These are phyloP conservation scores for Mortierella sp. DNA, from an alignment of 371 early-diverging fungal species.

Conservation along the genomic window DNA sequence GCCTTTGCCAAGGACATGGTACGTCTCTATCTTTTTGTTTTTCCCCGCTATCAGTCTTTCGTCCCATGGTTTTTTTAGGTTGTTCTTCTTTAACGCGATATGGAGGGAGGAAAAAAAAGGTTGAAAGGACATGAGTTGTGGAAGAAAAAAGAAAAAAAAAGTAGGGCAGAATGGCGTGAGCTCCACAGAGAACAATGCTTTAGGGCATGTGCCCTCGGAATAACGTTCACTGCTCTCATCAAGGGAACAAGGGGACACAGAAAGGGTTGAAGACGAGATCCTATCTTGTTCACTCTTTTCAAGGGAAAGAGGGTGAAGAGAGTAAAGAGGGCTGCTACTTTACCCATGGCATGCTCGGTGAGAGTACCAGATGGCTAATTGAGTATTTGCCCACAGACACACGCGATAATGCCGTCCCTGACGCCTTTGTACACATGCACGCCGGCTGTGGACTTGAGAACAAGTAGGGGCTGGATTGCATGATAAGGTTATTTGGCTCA, in stretches of 20 bases:
- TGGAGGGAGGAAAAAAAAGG: not conserved
- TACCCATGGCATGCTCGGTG: too few relatives aligned
- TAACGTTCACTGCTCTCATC: conserved; percentile 13
- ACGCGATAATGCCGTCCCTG: too few relatives aligned
- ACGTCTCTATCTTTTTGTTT: conserved; percentile 16
- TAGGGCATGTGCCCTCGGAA: conserved; percentile 8
- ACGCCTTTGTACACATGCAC: not conserved
- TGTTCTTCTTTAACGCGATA: not conserved
- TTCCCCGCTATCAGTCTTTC: not conserved
- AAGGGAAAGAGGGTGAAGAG: too few relatives aligned
- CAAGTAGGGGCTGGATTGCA: not conserved
- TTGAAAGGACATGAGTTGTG: not conserved
- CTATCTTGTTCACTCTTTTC: too few relatives aligned
- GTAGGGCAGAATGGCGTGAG: not conserved
- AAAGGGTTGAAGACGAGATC: not conserved
- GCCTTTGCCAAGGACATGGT: conserved; percentile 85
- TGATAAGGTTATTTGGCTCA: conserved; percentile 11
- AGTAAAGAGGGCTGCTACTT: too few relatives aligned
- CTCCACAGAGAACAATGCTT: not conserved
- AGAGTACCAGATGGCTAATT: too few relatives aligned
- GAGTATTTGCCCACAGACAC: too few relatives aligned
- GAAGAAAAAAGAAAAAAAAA: not conserved
- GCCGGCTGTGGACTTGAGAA: not conserved
- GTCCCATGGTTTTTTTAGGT: not conserved
- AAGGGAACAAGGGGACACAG: not conserved